These are phyloP conservation scores for Thelonectria olida DNA, from an alignment of 2,329 filamentous ascomycete species.

Conservation along the genomic window DNA sequence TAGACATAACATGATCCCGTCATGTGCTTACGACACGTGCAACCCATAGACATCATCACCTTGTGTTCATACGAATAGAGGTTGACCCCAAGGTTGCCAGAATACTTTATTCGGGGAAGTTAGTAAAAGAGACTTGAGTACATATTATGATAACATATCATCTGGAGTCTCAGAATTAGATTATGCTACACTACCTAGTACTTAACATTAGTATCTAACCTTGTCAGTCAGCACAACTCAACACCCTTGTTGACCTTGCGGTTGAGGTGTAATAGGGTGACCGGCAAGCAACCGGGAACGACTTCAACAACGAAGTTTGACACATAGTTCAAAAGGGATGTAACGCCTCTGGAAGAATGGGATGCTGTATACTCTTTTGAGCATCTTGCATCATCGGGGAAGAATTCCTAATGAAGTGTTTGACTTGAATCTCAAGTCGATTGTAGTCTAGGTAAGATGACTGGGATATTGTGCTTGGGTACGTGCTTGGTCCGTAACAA, in stretches of 20 bases:
- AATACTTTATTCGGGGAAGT: no score
- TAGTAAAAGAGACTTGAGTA: no score
- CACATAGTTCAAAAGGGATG: not conserved
- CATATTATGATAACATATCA: no score
- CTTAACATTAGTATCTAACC: no score
- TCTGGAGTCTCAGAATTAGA: no score
- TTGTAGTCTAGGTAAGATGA: not conserved
- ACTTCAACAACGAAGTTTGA: not conserved
- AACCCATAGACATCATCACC: not conserved
- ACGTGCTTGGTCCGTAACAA: not conserved
- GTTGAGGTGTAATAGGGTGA: not conserved
- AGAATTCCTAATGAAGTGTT: not conserved
- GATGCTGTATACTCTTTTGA: constrained; percentile 7
- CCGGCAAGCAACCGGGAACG: not conserved
- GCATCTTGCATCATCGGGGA: constrained; percentile 3
- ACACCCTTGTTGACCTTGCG: not conserved
- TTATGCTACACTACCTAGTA: no score
- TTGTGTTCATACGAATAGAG: not conserved
- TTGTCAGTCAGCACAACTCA: not conserved
- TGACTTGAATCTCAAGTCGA: not conserved
- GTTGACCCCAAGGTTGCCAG: no score
- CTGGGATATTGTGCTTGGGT: not conserved
- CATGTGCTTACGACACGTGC: constrained; percentile 19
- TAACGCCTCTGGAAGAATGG: not conserved
- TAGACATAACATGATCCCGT: constrained; percentile 9